phyloP scores from a whole-genome alignment of 108 stramenopile genomes.

The Aureococcus anophagefferens region DNA sequence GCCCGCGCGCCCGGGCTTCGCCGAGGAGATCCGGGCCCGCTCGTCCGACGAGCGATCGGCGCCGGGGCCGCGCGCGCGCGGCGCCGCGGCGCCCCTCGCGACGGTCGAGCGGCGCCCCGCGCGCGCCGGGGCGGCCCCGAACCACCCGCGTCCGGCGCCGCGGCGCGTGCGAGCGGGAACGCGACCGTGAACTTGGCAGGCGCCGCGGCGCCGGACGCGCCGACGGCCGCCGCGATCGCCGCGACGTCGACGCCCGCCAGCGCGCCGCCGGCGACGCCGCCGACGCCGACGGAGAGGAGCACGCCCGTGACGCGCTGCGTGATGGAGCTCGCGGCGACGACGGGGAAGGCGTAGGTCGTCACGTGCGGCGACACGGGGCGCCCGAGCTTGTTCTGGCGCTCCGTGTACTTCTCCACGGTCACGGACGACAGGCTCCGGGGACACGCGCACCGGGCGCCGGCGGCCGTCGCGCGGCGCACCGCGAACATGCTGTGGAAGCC shows the following conservation, averaged over 20 bases:
- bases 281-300: slow-evolving; percentile 60
- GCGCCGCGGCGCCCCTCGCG: too few relatives aligned
- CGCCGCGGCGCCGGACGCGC: slow-evolving; percentile 45
- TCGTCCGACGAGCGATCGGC: too few relatives aligned
- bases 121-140: too few relatives aligned
- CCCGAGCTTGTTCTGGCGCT: slow-evolving; percentile 66
- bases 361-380: slow-evolving; percentile 89
- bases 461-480: too few relatives aligned
- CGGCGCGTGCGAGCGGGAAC: slow-evolving; percentile 74
- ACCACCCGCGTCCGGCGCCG: too few relatives aligned
- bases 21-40: too few relatives aligned
- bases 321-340: slow-evolving; percentile 71
- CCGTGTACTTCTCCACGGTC: slow-evolving; percentile 51
- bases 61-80: too few relatives aligned
- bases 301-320: slow-evolving; percentile 85
- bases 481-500: too few relatives aligned
- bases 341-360: slow-evolving; percentile 83
- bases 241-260: slow-evolving; percentile 66
- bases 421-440: too few relatives aligned
- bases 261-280: slow-evolving; percentile 62
- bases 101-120: too few relatives aligned
- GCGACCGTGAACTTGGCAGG: slow-evolving; percentile 71
- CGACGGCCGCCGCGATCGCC: slow-evolving; percentile 59
- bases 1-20: too few relatives aligned
- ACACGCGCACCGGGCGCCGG: too few relatives aligned